Evolutionary conservation across 192 early-diverging fungal genomes (phyloP), one percentile per base, ranked within the genome.

Genomic region (Entomortierella parvispora): DNA sequence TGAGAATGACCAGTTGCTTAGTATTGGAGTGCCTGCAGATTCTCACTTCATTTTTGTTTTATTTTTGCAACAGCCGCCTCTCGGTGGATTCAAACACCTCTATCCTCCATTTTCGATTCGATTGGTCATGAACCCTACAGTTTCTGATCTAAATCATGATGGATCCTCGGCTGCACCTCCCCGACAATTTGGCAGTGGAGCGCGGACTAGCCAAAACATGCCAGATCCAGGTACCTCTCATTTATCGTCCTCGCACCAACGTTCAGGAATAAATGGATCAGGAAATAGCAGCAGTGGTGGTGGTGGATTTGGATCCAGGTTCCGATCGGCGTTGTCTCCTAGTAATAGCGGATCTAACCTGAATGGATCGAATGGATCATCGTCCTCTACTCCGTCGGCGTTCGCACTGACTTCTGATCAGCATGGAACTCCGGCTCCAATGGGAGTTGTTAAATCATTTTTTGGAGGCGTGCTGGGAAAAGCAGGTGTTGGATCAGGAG

Each of bases 31-130:
- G n/a, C n/a, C 15, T 65, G 20, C 11, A 20, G 25, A 34, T 31
- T n/a, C 15, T 26, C 43, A 20, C 29, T 32, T 42, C 48, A 17
- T 4, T n/a, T 48, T 29, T 31, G 46, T 33, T 53, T 18, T 49
- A 14, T 52, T 26, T 33, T 22, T 54, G n/a, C n/a, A n/a, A 25
- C 64, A 88, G 87, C 88, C 88, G 23, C 88, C 88, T 20, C 65
- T 90, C 6, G 88, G 88, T 48, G 88, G 88, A 15, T 89, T 89
- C 65, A 80, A 85, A 42, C 84, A 87, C 58, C 46, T 90, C 0
- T 54, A 83, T 20, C 88, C 88, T 15, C 80, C 82, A 10, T 90
- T 90, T 60, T 86, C 88, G 1, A 89, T 90, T 28, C 69, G 88
- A 23, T 57, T 86, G 59, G 81, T 87, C 14, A 49, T 68, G 42